Evolutionary conservation across 805 yeast species (phyloP).

Genomic region (Lipomyces sp.): DNA sequence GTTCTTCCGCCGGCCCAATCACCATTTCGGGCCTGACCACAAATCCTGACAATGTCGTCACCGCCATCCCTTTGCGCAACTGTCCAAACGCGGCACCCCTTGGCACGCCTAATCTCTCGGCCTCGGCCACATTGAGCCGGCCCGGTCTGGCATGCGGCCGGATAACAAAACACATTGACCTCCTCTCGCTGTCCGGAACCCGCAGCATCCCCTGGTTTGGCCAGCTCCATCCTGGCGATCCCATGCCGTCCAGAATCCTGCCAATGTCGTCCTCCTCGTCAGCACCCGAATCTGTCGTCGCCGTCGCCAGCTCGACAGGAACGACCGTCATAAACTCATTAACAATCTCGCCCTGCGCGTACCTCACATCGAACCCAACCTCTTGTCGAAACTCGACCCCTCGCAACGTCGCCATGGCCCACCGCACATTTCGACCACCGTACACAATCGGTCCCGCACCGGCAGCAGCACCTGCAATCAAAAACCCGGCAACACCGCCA

Average conservation of each 20-base stretch:
- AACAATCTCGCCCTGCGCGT: constrained; percentile 40
- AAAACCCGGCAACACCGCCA: constrained; percentile 89
- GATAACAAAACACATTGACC: constrained; percentile 68
- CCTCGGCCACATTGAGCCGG: constrained; percentile 68
- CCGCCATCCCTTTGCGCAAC: constrained; percentile 63
- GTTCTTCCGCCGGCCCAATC: constrained; percentile 61
- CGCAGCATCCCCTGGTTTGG: not conserved
- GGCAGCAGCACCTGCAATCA: constrained; percentile 78
- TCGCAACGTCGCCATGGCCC: constrained; percentile 80
- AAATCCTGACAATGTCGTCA: constrained; percentile 63
- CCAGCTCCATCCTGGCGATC: not conserved
- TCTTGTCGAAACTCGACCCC: constrained; percentile 83
- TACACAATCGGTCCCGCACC: constrained; percentile 58
- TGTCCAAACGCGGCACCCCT: constrained; percentile 63
- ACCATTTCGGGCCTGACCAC: constrained; percentile 72
- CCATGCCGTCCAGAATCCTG: not conserved
- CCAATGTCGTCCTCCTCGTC: not conserved
- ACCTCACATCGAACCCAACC: constrained; percentile 51
- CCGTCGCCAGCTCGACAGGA: constrained; percentile 16
- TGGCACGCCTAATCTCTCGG: constrained; percentile 70
- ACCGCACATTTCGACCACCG: constrained; percentile 54
- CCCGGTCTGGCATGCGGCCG: constrained; percentile 74
- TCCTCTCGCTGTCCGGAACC: not conserved
- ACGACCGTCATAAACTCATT: constrained; percentile 41
- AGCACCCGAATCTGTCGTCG: not conserved